Evolutionary conservation across 208 protist species (phyloP).

Genomic region (Trypanosoma cruzi): DNA sequence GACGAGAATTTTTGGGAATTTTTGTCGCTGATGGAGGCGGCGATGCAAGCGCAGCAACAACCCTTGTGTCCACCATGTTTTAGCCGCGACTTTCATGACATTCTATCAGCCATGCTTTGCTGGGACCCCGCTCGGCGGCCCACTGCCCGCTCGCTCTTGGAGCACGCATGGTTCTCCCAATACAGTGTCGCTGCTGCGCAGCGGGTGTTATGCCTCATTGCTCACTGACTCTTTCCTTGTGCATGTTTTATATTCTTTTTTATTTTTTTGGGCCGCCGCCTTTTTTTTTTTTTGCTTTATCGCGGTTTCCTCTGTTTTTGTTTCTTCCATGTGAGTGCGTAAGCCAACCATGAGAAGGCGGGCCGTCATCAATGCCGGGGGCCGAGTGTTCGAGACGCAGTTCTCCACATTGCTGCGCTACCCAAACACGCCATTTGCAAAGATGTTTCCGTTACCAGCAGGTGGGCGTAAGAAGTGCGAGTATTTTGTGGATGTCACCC

Average conservation of each 20-base stretch:
- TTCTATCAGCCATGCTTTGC: conserved; percentile 37
- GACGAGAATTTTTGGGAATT: conserved; percentile 20
- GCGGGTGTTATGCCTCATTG: conserved; percentile 7
- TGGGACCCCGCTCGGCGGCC: conserved; percentile 39
- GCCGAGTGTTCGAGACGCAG: conserved; percentile 63
- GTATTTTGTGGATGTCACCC: conserved; percentile 80
- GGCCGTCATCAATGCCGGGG: conserved; percentile 73
- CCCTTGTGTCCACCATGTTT: conserved; percentile 6
- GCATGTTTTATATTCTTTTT: conserved; percentile 15
- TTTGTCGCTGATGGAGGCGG: conserved; percentile 23
- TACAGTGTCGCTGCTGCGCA: conserved; percentile 14
- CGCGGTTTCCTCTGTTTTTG: neutral
- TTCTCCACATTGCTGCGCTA: conserved; percentile 67
- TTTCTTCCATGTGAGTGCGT: conserved; percentile 1
- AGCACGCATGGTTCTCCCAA: conserved; percentile 17
- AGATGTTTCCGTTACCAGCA: conserved; percentile 38
- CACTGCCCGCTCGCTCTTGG: conserved; percentile 35
- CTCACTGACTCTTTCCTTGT: neutral
- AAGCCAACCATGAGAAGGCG: conserved; percentile 37
- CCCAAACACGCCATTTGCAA: conserved; percentile 66
- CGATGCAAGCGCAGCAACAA: neutral
- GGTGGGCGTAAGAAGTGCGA: conserved; percentile 23
- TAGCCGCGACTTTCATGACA: conserved; percentile 21
- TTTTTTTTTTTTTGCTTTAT: conserved; percentile 12
- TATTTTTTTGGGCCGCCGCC: too few species aligned